These are phyloP conservation scores for Diaporthe caulivora DNA, from an alignment of 2,329 filamentous ascomycete genomes.

Conservation along the genomic window DNA sequence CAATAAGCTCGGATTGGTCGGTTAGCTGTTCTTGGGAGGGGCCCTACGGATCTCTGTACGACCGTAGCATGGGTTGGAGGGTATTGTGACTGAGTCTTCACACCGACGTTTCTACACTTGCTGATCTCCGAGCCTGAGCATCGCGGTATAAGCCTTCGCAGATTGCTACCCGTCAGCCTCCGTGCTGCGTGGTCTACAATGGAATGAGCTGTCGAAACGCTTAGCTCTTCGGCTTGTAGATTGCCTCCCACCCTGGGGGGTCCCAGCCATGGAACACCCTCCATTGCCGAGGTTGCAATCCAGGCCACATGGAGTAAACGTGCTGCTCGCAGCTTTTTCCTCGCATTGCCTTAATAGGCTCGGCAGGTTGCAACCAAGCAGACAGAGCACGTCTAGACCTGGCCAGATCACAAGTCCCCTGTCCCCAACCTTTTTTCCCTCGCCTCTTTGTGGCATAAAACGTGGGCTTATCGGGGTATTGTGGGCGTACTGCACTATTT, in stretches of 20 bases:
- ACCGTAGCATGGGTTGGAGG: conserved; percentile 2
- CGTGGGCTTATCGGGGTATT: neutral
- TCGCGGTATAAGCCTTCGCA: neutral
- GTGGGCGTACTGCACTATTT: neutral
- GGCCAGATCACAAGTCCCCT: neutral
- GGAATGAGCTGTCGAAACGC: neutral
- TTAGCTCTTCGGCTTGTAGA: conserved; percentile 1
- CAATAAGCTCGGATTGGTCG: conserved; percentile 2
- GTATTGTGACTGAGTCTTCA: neutral
- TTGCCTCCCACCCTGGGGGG: neutral
- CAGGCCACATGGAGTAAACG: conserved; percentile 7
- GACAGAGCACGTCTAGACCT: conserved; percentile 8
- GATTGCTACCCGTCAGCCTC: neutral
- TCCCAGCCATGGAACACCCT: neutral
- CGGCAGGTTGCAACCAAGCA: conserved; percentile 11
- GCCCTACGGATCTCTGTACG: conserved; percentile 7
- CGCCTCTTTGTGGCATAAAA: neutral
- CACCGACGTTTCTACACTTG: conserved; percentile 11
- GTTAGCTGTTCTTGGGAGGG: neutral
- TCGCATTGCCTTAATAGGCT: conserved; percentile 8
- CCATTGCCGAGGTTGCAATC: conserved; percentile 15
- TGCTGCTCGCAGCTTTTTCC: neutral
- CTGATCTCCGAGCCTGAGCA: conserved; percentile 6
- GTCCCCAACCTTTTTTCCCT: neutral
- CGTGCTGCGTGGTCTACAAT: neutral